phyloP scores from a whole-genome alignment of 768 basidiomycete genomes.

The Suillus bovinus region DNA sequence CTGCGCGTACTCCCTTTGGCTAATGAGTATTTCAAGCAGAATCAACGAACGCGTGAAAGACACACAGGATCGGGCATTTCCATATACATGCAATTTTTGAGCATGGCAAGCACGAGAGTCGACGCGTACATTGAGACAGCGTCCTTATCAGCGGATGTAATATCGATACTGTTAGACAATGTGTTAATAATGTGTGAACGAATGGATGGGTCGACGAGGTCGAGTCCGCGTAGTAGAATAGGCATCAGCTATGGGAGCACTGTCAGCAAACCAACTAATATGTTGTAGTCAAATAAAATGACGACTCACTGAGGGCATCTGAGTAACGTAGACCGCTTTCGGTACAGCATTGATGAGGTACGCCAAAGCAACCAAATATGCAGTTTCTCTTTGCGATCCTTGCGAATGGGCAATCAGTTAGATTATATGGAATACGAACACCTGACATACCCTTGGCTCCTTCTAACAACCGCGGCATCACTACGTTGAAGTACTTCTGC shows the following conservation, averaged over 20 bases:
- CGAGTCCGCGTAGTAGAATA: conserved; percentile 81
- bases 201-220: conserved; percentile 71
- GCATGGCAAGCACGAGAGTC: conserved; percentile 68
- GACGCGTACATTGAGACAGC: conserved; percentile 68
- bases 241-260: conserved; percentile 72
- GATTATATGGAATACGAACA: neutral
- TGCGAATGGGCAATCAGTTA: conserved; percentile 4
- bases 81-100: conserved; percentile 57
- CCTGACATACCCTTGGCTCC: conserved; percentile 59
- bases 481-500: conserved; percentile 70
- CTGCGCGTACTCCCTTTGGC: conserved; percentile 68
- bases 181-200: conserved; percentile 81
- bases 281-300: neutral
- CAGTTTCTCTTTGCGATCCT: conserved; percentile 58
- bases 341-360: conserved; percentile 81
- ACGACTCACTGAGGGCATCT: conserved; percentile 58
- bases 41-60: neutral
- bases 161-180: conserved; percentile 68
- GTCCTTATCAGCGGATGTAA: conserved; percentile 47
- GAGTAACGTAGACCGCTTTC: conserved; percentile 66
- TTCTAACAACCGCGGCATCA: conserved; percentile 73
- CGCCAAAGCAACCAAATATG: conserved; percentile 82
- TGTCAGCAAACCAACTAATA: neutral
- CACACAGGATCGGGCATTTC: conserved; percentile 60
- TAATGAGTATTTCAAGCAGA: neutral